These are phyloP conservation scores for Rubroboletus pulcherrimus DNA, from an alignment of 768 basidiomycete species.

Conservation along the genomic window DNA sequence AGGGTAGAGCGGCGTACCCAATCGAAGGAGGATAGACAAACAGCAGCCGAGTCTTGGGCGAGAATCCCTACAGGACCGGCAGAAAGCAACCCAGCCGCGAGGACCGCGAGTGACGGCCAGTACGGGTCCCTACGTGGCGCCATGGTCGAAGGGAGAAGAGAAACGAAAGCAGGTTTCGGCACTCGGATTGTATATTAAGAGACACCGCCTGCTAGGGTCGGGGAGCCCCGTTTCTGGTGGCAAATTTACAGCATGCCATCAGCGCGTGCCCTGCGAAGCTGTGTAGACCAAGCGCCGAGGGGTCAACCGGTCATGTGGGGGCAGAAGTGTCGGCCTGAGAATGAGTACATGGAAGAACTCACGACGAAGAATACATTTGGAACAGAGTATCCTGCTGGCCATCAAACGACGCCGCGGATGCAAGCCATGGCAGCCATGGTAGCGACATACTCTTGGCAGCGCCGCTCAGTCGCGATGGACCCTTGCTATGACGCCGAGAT, in stretches of 20 bases:
- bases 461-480: neutral
- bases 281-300: neutral
- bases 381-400: neutral
- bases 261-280: neutral
- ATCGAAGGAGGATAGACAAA: slow-evolving; percentile 18
- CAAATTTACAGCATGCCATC: slow-evolving; percentile 7
- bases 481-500: no score
- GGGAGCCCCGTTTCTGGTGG: slow-evolving; percentile 8
- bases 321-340: neutral
- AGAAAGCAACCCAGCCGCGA: slow-evolving; percentile 16
- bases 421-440: neutral
- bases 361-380: neutral
- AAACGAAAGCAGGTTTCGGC: neutral
- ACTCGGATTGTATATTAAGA: neutral
- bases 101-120: slow-evolving; percentile 18
- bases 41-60: slow-evolving; percentile 25
- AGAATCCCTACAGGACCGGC: slow-evolving; percentile 9
- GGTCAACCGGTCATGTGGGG: neutral
- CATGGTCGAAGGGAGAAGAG: slow-evolving; percentile 7
- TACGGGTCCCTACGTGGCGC: neutral
- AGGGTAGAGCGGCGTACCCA: slow-evolving; percentile 24
- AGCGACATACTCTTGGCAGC: neutral
- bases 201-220: neutral
- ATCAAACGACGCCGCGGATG: neutral
- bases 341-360: neutral